phyloP scores from a whole-genome alignment of 2,329 filamentous ascomycete species.

The Aspergillus sp. region DNA sequence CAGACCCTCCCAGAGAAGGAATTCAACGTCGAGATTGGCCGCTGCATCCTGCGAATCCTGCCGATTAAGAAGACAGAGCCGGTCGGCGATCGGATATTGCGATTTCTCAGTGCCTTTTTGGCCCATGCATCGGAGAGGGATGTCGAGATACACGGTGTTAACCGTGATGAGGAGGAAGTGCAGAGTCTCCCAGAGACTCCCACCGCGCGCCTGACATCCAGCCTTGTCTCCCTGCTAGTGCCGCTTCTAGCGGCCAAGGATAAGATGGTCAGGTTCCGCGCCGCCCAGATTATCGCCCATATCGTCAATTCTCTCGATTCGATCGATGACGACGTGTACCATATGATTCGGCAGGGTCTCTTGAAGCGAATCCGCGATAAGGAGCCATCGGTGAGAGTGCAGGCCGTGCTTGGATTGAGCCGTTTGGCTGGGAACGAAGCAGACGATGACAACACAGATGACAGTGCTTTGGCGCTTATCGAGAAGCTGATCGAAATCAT shows the following conservation, averaged over 20 bases:
- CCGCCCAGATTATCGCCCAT: slow-evolving; percentile 82
- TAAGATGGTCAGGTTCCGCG: slow-evolving; percentile 80
- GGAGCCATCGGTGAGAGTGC: slow-evolving; percentile 81
- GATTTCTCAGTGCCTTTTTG: slow-evolving; percentile 82
- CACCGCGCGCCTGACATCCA: slow-evolving; percentile 65
- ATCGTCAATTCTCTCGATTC: slow-evolving; percentile 87
- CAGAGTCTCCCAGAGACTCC: slow-evolving; percentile 72
- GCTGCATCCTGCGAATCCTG: slow-evolving; percentile 74
- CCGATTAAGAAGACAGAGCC: slow-evolving; percentile 84
- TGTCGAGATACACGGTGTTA: slow-evolving; percentile 53
- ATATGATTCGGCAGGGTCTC: slow-evolving; percentile 67
- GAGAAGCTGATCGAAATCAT: slow-evolving; percentile 79
- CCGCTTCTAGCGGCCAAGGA: slow-evolving; percentile 79
- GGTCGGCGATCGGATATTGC: slow-evolving; percentile 74
- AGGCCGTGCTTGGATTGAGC: slow-evolving; percentile 84
- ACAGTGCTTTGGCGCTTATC: slow-evolving; percentile 58
- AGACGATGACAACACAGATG: slow-evolving; percentile 58
- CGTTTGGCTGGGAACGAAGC: slow-evolving; percentile 67
- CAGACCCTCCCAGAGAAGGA: slow-evolving; percentile 72
- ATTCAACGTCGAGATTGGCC: slow-evolving; percentile 76
- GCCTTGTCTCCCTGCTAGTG: slow-evolving; percentile 63
- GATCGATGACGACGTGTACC: slow-evolving; percentile 85
- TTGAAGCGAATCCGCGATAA: slow-evolving; percentile 86
- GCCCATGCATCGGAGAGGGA: slow-evolving; percentile 59
- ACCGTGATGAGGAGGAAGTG: slow-evolving; percentile 58